phyloP scores from a whole-genome alignment of 768 basidiomycete species.

The Baorangia bicolor region DNA sequence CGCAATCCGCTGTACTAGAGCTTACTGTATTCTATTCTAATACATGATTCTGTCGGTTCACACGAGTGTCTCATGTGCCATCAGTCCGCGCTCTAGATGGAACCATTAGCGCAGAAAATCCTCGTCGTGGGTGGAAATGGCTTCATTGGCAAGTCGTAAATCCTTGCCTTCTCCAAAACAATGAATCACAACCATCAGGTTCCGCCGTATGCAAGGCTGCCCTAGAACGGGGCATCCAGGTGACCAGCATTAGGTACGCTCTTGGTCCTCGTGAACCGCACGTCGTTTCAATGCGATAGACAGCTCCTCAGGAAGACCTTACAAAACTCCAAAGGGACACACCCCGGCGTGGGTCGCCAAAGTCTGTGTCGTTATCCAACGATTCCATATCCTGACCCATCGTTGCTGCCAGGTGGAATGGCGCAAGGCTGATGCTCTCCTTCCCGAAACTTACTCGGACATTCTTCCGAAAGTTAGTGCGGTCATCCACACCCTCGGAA shows the following conservation, averaged over 20 bases:
- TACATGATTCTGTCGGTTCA: neutral
- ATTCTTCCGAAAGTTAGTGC: conserved; percentile 67
- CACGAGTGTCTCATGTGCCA: neutral
- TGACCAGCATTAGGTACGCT: conserved; percentile 81
- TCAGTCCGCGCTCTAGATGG: conserved; percentile 8
- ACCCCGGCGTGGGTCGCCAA: conserved; percentile 81
- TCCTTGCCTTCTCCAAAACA: neutral
- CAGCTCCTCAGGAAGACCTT: conserved; percentile 87
- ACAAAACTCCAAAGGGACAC: conserved; percentile 87
- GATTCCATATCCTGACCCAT: conserved; percentile 5
- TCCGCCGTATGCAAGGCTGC: conserved; percentile 93
- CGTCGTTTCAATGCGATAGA: neutral
- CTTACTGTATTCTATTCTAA: neutral
- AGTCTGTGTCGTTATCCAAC: conserved; percentile 39
- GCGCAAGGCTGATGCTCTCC: conserved; percentile 80
- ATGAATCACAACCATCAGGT: conserved; percentile 47
- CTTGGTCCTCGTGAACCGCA: neutral
- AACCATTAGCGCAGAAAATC: conserved; percentile 50
- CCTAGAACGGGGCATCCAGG: conserved; percentile 77
- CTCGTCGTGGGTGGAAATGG: conserved; percentile 99
- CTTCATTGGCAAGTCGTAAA: conserved; percentile 71
- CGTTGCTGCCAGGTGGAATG: conserved; percentile 68
- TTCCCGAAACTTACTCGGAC: conserved; percentile 68
- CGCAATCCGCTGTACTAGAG: neutral
- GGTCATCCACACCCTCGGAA: conserved; percentile 93